Conservation (phyloP, 2,329 filamentous ascomycete species). For the Stagonosporopsis rhizophila region DNA sequence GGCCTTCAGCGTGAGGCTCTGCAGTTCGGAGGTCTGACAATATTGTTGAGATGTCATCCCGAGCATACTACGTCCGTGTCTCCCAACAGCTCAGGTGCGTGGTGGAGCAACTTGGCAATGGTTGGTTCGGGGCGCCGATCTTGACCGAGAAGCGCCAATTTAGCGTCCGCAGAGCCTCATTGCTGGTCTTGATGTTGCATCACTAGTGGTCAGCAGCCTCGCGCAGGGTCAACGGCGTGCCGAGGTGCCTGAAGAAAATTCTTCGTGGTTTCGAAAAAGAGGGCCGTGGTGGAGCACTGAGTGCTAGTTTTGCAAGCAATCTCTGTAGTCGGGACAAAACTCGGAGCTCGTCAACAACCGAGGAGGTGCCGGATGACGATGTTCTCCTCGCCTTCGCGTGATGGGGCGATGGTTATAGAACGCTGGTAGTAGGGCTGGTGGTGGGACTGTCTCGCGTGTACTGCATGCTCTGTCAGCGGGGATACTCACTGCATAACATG, state of each 20-base stretch:
- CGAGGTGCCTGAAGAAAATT: conserved; percentile 24
- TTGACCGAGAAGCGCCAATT: conserved; percentile 27
- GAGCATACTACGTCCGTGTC: conserved; percentile 8
- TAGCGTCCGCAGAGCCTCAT: conserved; percentile 23
- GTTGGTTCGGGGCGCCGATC: conserved; percentile 27
- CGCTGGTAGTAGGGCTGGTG: background rate
- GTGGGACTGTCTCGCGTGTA: conserved; percentile 11
- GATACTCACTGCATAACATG: conserved; percentile 6
- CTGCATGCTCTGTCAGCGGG: conserved; percentile 12
- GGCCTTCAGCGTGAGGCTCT: conserved; percentile 9
- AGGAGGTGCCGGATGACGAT: conserved; percentile 17
- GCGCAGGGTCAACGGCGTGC: conserved; percentile 11
- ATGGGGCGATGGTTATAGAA: conserved; percentile 9
- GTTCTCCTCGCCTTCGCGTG: conserved; percentile 8
- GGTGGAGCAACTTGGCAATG: conserved; percentile 12
- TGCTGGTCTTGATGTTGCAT: conserved; percentile 29
- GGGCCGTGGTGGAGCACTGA: conserved; percentile 27
- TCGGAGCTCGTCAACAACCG: conserved; percentile 16
- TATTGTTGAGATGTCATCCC: conserved; percentile 12
- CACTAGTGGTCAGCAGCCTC: conserved; percentile 31
- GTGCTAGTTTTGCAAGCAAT: conserved; percentile 19
- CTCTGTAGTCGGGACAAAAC: conserved; percentile 21
- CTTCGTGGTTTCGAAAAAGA: conserved; percentile 31
- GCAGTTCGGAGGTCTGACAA: conserved; percentile 6
- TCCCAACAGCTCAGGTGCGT: conserved; percentile 1